Conservation (phyloP, 805 yeast genomes). For the Hanseniaspora valbyensis region DNA sequence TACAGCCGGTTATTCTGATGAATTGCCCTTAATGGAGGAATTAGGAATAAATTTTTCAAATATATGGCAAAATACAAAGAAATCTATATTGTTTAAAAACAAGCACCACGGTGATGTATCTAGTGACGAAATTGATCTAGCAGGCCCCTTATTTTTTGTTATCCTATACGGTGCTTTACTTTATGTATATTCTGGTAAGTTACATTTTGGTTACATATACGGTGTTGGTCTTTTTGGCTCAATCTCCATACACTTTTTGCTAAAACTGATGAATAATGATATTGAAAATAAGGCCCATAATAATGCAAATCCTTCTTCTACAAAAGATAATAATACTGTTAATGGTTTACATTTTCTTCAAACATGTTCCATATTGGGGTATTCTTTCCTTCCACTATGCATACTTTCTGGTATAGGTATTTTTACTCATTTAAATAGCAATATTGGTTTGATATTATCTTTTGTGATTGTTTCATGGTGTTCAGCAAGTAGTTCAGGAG, state of each 20-base stretch:
- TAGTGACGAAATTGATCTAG: constrained; percentile 45
- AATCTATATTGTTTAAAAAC: constrained; percentile 44
- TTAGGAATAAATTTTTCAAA: constrained; percentile 86
- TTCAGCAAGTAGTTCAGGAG: constrained; percentile 84
- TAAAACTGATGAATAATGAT: constrained; percentile 73
- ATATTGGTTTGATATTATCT: constrained; percentile 60
- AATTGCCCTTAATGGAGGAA: constrained; percentile 84
- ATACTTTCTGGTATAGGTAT: constrained; percentile 46
- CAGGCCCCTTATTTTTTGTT: constrained; percentile 89
- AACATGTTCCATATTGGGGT: constrained; percentile 87
- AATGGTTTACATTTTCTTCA: constrained; percentile 40
- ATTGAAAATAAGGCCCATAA: constrained; percentile 24
- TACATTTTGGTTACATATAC: constrained; percentile 92
- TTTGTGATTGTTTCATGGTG: constrained; percentile 73
- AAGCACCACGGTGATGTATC: constrained; percentile 63
- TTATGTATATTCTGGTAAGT: constrained; percentile 75
- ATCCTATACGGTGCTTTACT: constrained; percentile 67
- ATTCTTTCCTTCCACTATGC: constrained; percentile 84
- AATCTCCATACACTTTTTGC: constrained; percentile 66
- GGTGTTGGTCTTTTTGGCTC: constrained; percentile 94
- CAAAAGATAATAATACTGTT: constrained; percentile 13
- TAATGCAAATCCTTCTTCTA: constrained; percentile 36
- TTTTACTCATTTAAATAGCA: constrained; percentile 64
- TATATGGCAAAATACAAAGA: constrained; percentile 66
- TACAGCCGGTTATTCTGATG: constrained; percentile 88